phyloP scores from a whole-genome alignment of 768 basidiomycete species.

The Dioszegia hungarica region DNA sequence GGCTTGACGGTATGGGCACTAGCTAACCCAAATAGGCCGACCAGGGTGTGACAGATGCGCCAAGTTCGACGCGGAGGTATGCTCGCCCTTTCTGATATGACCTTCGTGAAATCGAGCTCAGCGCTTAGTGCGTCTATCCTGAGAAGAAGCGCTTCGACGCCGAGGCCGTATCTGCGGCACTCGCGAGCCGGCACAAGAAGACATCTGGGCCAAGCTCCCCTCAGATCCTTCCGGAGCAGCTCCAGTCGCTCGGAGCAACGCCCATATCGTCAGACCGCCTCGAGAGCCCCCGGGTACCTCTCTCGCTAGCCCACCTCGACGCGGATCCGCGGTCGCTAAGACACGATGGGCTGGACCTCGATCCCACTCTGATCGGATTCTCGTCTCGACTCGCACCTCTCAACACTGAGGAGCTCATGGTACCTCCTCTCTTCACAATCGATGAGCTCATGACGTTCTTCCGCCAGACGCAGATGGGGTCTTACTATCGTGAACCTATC shows the following conservation, averaged over 20 bases:
- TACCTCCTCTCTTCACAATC: slow-evolving; percentile 9
- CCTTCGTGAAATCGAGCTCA: neutral
- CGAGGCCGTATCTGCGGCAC: slow-evolving; percentile 7
- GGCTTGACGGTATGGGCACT: neutral
- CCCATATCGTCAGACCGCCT: neutral
- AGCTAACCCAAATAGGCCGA: neutral
- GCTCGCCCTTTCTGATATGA: neutral
- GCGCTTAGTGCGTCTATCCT: slow-evolving; percentile 23
- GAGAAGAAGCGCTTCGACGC: slow-evolving; percentile 24
- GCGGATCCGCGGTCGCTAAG: too few species aligned
- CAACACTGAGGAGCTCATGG: neutral
- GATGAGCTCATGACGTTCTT: slow-evolving; percentile 24
- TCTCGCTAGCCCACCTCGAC: too few species aligned
- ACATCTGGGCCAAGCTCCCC: neutral
- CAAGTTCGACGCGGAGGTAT: slow-evolving; percentile 16
- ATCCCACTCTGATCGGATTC: too few species aligned
- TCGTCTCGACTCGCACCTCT: too few species aligned
- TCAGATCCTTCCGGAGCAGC: neutral
- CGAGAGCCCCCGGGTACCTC: too few species aligned
- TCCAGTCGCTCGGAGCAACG: neutral
- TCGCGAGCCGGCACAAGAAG: slow-evolving; percentile 12
- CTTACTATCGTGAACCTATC: slow-evolving; percentile 18
- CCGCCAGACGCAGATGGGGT: slow-evolving; percentile 23
- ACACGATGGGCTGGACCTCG: too few species aligned
- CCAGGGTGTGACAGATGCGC: slow-evolving; percentile 19